A percentile compares a stretch with the other conserved stretches of the same genome.
phyloP scores from a whole-genome alignment of 768 basidiomycete genomes.

The Hygrophorus pudorinus region DNA sequence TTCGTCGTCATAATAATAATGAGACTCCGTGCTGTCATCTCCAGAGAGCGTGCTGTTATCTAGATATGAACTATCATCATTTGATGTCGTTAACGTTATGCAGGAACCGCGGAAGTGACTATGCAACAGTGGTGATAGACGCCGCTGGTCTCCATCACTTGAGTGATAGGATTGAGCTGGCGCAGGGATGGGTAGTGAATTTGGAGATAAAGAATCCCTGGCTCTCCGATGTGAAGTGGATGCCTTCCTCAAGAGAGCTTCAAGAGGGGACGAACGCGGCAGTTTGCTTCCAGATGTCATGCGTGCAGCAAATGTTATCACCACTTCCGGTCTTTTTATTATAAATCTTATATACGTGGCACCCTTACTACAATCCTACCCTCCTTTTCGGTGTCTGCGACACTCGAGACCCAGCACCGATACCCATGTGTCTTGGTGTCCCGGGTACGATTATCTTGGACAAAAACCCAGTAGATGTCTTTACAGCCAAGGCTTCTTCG shows the following conservation, averaged over 20 bases:
- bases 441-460: constrained; percentile 71
- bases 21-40: constrained; percentile 20
- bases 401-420: constrained; percentile 53
- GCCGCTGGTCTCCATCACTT: constrained; percentile 7
- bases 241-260: constrained; percentile 43
- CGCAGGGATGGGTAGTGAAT: constrained; percentile 1
- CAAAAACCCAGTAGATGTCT: constrained; percentile 38
- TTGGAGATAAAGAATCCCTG: constrained; percentile 2
- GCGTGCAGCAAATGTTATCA: background rate
- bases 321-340: background rate
- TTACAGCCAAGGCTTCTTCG: constrained; percentile 48
- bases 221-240: constrained; percentile 31
- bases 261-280: constrained; percentile 44
- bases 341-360: no score
- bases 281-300: constrained; percentile 17
- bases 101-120: constrained; percentile 34
- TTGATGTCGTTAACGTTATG: constrained; percentile 32
- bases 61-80: constrained; percentile 27
- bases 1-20: constrained; percentile 28
- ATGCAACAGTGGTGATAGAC: constrained; percentile 36
- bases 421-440: constrained; percentile 64
- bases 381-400: constrained; percentile 68
- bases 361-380: constrained; percentile 52
- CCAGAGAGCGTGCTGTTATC: constrained; percentile 18
- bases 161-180: constrained; percentile 4